Percentiles rank a stretch among this genome's conserved stretches.
Evolutionary conservation across 371 early-diverging fungal species (phyloP).

Genomic region (Nosema muscidifuracis): DNA sequence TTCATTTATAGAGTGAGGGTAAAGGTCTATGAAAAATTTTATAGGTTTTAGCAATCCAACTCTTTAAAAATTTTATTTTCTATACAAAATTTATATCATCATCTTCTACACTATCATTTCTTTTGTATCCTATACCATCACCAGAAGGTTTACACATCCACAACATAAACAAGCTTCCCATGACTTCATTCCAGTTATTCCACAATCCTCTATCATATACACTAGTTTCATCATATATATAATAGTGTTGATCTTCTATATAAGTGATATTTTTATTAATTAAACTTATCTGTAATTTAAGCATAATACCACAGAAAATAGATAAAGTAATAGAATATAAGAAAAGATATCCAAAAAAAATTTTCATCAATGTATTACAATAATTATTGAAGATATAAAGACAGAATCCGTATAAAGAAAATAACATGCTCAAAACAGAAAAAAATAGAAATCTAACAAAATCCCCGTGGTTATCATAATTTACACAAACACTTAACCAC

Average conservation of each 20-base stretch:
- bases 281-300: not conserved
- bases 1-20: not conserved
- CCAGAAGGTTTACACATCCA: not conserved
- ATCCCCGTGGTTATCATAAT: constrained; percentile 67
- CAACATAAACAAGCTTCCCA: not conserved
- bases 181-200: not conserved
- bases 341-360: not conserved
- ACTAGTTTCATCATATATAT: not conserved
- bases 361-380: not conserved
- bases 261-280: not conserved
- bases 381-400: not conserved
- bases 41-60: too few species aligned
- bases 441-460: constrained; percentile 62
- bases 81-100: constrained; percentile 8
- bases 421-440: not conserved
- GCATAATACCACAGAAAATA: constrained; percentile 1
- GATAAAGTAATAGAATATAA: not conserved
- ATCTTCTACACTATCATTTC: not conserved
- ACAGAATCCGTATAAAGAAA: not conserved
- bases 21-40: too few species aligned
- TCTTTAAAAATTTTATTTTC: too few species aligned
- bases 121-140: not conserved
- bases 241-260: constrained; percentile 9
- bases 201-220: not conserved
- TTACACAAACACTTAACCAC: constrained; percentile 90